Evolutionary conservation across 2,329 filamentous ascomycete species (phyloP).

Genomic region (Pyrenochaeta sp.): DNA sequence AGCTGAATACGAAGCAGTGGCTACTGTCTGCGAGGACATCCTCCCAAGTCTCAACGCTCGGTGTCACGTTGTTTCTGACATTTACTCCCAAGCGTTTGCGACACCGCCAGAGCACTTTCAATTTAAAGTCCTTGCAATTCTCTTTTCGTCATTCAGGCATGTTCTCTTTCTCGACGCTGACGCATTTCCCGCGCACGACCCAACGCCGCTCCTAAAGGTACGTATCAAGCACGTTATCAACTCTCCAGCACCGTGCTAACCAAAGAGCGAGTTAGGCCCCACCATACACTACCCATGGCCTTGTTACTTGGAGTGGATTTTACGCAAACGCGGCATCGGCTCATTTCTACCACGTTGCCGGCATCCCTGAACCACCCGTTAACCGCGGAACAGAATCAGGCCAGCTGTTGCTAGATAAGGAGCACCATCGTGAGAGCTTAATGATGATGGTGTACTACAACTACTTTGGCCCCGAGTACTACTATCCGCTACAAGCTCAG

Average conservation of each 20-base stretch:
- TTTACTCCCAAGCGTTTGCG: slow-evolving; percentile 7
- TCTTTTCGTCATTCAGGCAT: slow-evolving; percentile 66
- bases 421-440: slow-evolving; percentile 55
- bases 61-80: slow-evolving; percentile 44
- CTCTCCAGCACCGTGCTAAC: background rate
- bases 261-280: slow-evolving; percentile 43
- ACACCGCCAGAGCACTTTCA: slow-evolving; percentile 52
- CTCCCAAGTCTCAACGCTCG: slow-evolving; percentile 48
- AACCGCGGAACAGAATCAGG: slow-evolving; percentile 56
- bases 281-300: slow-evolving; percentile 60
- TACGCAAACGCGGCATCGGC: slow-evolving; percentile 55
- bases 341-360: slow-evolving; percentile 55
- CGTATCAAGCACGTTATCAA: background rate
- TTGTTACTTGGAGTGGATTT: slow-evolving; percentile 67
- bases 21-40: slow-evolving; percentile 46
- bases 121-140: slow-evolving; percentile 64
- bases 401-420: slow-evolving; percentile 59
- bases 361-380: slow-evolving; percentile 39
- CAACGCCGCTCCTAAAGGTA: slow-evolving; percentile 53
- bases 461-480: slow-evolving; percentile 60
- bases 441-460: slow-evolving; percentile 64
- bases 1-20: slow-evolving; percentile 42
- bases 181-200: slow-evolving; percentile 60
- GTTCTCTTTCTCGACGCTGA: slow-evolving; percentile 67
- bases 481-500: slow-evolving; percentile 59